Evolutionary conservation across 495 filamentous ascomycete species (phyloP).

Genomic region (Penicillium canariense): DNA sequence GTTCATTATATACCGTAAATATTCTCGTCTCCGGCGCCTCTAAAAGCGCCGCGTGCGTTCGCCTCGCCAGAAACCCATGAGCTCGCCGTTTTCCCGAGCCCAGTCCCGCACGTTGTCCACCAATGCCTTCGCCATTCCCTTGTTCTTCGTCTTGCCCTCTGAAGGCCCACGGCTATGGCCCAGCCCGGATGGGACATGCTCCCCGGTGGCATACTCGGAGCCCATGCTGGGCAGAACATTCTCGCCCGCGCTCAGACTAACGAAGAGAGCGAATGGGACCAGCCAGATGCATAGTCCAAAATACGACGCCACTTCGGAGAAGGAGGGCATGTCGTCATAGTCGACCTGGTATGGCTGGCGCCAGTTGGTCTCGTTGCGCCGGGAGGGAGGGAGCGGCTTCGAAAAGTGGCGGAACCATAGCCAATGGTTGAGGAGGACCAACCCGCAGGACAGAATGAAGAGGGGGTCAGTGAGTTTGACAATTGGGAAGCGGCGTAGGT

Average conservation of each 20-base stretch:
- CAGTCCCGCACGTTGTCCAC: conserved; percentile 74
- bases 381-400: conserved; percentile 38
- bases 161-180: conserved; percentile 34
- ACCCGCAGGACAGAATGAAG: conserved; percentile 78
- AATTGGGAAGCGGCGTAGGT: conserved; percentile 81
- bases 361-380: conserved; percentile 32
- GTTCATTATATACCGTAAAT: conserved; percentile 1
- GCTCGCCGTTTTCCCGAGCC: conserved; percentile 67
- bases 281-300: conserved; percentile 97
- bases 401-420: conserved; percentile 97
- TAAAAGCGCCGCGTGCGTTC: conserved; percentile 49
- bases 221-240: conserved; percentile 91
- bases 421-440: conserved; percentile 91
- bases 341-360: conserved; percentile 57
- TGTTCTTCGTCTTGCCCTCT: conserved; percentile 56
- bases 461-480: conserved; percentile 87
- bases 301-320: conserved; percentile 93
- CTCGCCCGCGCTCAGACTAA: conserved; percentile 86
- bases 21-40: not conserved
- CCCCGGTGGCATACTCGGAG: conserved; percentile 61
- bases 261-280: conserved; percentile 92
- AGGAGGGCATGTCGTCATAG: conserved; percentile 65
- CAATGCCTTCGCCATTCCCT: conserved; percentile 87
- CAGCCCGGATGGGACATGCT: conserved; percentile 43
- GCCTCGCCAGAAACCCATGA: conserved; percentile 67